These are phyloP conservation scores for Coemansia sp. DNA, from an alignment of 371 early-diverging fungal genomes.

Conservation along the genomic window DNA sequence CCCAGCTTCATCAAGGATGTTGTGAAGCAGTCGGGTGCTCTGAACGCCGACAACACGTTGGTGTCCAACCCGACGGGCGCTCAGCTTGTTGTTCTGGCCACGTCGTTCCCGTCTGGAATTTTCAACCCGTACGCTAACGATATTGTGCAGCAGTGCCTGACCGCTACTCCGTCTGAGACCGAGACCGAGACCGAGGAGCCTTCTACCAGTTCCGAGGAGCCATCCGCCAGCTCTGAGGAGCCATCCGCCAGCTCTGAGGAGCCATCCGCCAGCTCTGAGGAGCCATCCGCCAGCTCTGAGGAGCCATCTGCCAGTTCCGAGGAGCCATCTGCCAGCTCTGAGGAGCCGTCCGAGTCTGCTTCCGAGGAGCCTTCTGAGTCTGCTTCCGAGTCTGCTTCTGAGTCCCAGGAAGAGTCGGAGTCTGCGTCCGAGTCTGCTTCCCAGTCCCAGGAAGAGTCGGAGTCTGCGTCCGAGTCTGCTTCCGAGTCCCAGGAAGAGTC, in stretches of 20 bases:
- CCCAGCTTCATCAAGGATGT: constrained; percentile 15
- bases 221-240: not conserved
- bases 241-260: not conserved
- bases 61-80: constrained; percentile 12
- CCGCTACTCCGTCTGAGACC: constrained; percentile 12
- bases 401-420: not conserved
- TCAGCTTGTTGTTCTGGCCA: constrained; percentile 15
- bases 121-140: constrained; percentile 29
- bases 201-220: not conserved
- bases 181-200: not conserved
- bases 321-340: not conserved
- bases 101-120: constrained; percentile 22
- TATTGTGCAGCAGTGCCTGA: constrained; percentile 29
- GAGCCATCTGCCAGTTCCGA: not conserved
- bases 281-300: not conserved
- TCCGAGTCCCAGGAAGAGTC: not conserved
- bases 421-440: not conserved
- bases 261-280: not conserved
- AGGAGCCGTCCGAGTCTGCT: not conserved
- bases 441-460: not conserved
- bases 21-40: constrained; percentile 1
- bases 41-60: constrained; percentile 22
- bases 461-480: not conserved
- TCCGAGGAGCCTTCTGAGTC: not conserved
- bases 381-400: not conserved